Conservation (phyloP, 768 basidiomycete species). For the Auricularia heimuer region DNA sequence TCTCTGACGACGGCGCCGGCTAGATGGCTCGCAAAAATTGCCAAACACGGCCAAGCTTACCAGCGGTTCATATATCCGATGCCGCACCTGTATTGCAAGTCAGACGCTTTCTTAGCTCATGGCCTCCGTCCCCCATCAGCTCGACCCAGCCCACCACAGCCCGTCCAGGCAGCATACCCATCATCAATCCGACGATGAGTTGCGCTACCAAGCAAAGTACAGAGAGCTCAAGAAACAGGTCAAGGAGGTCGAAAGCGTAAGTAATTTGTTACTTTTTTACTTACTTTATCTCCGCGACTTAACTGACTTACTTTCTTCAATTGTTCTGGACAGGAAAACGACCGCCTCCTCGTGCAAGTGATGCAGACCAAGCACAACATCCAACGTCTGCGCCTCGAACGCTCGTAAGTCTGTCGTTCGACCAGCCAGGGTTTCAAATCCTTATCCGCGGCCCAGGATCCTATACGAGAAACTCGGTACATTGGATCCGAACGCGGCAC, state of each 20-base stretch:
- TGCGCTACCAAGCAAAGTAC: slow-evolving; percentile 81
- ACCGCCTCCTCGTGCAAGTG: slow-evolving; percentile 76
- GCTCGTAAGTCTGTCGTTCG: slow-evolving; percentile 54
- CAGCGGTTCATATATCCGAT: background rate
- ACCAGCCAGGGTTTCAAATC: slow-evolving; percentile 6
- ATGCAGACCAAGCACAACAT: slow-evolving; percentile 72
- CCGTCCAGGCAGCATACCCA: slow-evolving; percentile 44
- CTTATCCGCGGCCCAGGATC: slow-evolving; percentile 32
- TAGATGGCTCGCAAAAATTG: background rate
- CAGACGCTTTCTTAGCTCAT: slow-evolving; percentile 11
- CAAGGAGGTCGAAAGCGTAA: slow-evolving; percentile 71
- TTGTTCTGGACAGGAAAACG: slow-evolving; percentile 56
- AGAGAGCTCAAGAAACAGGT: slow-evolving; percentile 83
- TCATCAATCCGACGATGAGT: slow-evolving; percentile 74
- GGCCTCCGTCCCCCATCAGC: slow-evolving; percentile 24
- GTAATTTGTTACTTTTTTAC: slow-evolving; percentile 21
- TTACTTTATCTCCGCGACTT: background rate
- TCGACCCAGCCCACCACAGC: slow-evolving; percentile 33
- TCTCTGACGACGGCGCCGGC: background rate
- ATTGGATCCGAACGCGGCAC: slow-evolving; percentile 31
- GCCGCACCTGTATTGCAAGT: slow-evolving; percentile 1
- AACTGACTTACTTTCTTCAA: too few relatives aligned
- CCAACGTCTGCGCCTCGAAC: slow-evolving; percentile 77
- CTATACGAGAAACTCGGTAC: slow-evolving; percentile 71
- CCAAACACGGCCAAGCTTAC: slow-evolving; percentile 1